Conservation (phyloP, 345 rosid genomes). For the Fremontodendron californicum region DNA sequence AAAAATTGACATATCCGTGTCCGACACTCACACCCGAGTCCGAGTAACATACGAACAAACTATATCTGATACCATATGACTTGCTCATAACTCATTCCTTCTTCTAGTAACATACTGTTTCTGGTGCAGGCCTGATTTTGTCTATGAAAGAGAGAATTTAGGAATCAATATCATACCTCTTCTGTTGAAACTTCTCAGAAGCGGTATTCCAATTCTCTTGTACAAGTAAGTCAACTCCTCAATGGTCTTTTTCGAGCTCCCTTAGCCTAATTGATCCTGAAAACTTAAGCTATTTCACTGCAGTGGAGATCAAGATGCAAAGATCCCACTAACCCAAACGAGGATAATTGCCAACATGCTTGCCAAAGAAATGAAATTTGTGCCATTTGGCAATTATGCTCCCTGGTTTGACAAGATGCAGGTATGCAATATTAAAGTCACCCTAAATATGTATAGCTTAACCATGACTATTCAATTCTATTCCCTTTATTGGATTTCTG, state of each 20-base stretch:
- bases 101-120: not conserved
- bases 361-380: not conserved
- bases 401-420: conserved; percentile 1
- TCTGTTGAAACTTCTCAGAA: not conserved
- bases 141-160: not conserved
- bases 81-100: not conserved
- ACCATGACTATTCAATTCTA: not conserved
- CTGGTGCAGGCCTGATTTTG: not conserved
- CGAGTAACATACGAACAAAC: no score
- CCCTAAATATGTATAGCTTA: no score
- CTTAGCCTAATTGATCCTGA: not conserved
- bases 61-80: not conserved
- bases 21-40: no score
- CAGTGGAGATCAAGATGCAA: conserved; percentile 1
- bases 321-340: conserved; percentile 4
- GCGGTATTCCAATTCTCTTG: not conserved
- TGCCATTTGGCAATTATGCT: not conserved
- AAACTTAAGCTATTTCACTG: not conserved
- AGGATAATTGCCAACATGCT: conserved; percentile 5
- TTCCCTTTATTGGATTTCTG: not conserved
- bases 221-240: not conserved
- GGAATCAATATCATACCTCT: not conserved
- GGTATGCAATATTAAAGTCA: not conserved
- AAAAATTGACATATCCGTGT: no score
- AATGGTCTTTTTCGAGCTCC: not conserved